These are phyloP conservation scores for Rehmannia glutinosa DNA, from an alignment of 257 asterid species.

Conservation along the genomic window DNA sequence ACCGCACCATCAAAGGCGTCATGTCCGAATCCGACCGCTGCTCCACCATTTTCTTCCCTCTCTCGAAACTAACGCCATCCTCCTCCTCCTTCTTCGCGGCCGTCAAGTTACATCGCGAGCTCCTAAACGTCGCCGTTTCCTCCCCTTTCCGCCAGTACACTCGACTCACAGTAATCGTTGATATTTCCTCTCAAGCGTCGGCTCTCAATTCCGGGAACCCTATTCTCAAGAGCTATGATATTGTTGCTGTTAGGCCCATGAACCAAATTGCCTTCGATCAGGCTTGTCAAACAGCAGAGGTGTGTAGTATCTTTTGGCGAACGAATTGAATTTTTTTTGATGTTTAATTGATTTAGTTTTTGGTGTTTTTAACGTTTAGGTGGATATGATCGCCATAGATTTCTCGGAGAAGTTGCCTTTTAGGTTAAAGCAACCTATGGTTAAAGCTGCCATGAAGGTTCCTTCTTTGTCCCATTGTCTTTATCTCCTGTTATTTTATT, in stretches of 20 bases:
- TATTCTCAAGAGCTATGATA: conserved; percentile 60
- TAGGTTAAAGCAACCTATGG: conserved; percentile 73
- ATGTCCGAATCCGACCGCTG: conserved; percentile 86
- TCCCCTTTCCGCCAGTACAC: conserved; percentile 83
- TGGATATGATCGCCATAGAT: conserved; percentile 81
- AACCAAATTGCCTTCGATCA: conserved; percentile 70
- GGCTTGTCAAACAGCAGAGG: conserved; percentile 81
- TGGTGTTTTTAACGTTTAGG: conserved; percentile 40
- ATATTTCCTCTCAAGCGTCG: conserved; percentile 52
- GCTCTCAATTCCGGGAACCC: conserved; percentile 74
- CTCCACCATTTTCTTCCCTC: conserved; percentile 51
- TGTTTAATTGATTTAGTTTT: neutral
- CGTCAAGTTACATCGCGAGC: conserved; percentile 61
- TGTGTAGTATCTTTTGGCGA: conserved; percentile 23
- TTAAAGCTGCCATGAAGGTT: conserved; percentile 87
- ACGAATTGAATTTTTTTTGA: neutral
- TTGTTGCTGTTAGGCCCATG: conserved; percentile 72
- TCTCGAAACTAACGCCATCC: conserved; percentile 48
- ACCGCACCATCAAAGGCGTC: conserved; percentile 75
- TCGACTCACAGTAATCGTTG: conserved; percentile 68
- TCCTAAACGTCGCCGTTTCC: conserved; percentile 54
- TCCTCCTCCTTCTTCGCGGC: conserved; percentile 46
- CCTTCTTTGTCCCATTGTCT: conserved; percentile 4
- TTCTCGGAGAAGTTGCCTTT: conserved; percentile 74
- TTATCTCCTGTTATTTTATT: neutral